Conservation (phyloP, 2,329 filamentous ascomycete genomes). For the Leptoxyphium fumago region DNA sequence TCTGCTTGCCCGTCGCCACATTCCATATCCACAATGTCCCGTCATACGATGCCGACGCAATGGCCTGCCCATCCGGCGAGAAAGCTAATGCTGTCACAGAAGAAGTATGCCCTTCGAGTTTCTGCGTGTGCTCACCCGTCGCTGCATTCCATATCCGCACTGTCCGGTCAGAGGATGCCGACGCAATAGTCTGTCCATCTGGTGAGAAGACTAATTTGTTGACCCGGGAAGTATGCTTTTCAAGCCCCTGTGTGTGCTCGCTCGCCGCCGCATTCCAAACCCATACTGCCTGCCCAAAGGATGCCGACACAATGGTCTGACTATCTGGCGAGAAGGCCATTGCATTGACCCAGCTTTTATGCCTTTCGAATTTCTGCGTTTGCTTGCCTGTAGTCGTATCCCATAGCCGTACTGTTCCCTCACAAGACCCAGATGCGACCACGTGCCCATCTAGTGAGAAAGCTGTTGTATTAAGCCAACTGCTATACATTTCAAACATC, state of each 20-base stretch:
- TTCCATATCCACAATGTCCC: too few species aligned
- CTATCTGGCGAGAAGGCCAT: too few species aligned
- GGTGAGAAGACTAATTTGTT: background rate
- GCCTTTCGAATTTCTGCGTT: too few species aligned
- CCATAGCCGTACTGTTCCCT: too few species aligned
- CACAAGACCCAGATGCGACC: background rate
- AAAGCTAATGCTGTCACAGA: constrained; percentile 8
- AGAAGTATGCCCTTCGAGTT: constrained; percentile 11
- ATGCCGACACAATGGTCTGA: too few species aligned
- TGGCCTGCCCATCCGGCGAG: too few species aligned
- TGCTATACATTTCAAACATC: background rate
- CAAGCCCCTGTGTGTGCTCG: constrained; percentile 11
- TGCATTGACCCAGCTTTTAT: too few species aligned
- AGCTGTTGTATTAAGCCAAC: background rate
- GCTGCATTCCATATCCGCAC: background rate
- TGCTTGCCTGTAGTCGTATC: too few species aligned
- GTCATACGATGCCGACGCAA: too few species aligned
- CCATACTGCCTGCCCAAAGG: too few species aligned
- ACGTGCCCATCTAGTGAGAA: background rate
- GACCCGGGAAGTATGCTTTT: constrained; percentile 7
- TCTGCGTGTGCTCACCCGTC: constrained; percentile 8
- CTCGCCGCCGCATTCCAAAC: too few species aligned
- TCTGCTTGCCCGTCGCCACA: too few species aligned
- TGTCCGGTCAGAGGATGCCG: background rate
- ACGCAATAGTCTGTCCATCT: background rate